Evolutionary conservation across 2,329 filamentous ascomycete species (phyloP).

Genomic region (Parafenestella ontariensis): DNA sequence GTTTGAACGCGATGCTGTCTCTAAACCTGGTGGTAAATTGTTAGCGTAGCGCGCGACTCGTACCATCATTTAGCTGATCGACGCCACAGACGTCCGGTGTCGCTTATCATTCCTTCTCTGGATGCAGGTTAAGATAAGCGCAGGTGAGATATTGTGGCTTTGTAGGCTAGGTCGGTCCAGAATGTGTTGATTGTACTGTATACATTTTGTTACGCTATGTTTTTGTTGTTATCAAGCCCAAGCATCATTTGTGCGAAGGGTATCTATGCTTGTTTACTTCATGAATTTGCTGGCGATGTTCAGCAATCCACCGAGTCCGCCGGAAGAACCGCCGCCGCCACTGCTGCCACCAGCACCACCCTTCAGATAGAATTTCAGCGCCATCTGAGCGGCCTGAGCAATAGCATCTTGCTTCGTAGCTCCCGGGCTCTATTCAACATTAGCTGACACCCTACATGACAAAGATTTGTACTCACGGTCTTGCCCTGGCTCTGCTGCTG

Average conservation of each 20-base stretch:
- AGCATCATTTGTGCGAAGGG: not conserved
- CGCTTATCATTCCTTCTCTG: not conserved
- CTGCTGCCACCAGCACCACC: conserved; percentile 63
- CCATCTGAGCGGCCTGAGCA: conserved; percentile 81
- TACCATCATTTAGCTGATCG: conserved; percentile 6
- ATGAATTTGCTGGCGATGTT: conserved; percentile 68
- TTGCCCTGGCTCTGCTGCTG: conserved; percentile 64
- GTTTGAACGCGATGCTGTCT: too few species aligned
- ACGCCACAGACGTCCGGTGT: not conserved
- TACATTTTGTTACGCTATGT: not conserved
- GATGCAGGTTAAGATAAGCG: not conserved
- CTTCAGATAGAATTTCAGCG: conserved; percentile 91
- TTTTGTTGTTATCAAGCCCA: not conserved
- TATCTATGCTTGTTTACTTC: conserved; percentile 33
- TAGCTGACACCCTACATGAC: not conserved
- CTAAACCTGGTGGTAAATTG: not conserved
- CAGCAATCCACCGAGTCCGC: conserved; percentile 60
- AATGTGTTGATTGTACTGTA: not conserved
- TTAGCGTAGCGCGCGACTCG: too few species aligned
- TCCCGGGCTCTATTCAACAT: conserved; percentile 48
- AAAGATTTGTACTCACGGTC: conserved; percentile 52
- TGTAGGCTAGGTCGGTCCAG: too few species aligned
- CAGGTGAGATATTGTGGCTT: not conserved
- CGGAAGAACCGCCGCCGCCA: conserved; percentile 51
- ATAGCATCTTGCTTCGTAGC: conserved; percentile 83